Base-by-base conservation (phyloP, 768 basidiomycete genomes). In the Mycena metata region DNA sequence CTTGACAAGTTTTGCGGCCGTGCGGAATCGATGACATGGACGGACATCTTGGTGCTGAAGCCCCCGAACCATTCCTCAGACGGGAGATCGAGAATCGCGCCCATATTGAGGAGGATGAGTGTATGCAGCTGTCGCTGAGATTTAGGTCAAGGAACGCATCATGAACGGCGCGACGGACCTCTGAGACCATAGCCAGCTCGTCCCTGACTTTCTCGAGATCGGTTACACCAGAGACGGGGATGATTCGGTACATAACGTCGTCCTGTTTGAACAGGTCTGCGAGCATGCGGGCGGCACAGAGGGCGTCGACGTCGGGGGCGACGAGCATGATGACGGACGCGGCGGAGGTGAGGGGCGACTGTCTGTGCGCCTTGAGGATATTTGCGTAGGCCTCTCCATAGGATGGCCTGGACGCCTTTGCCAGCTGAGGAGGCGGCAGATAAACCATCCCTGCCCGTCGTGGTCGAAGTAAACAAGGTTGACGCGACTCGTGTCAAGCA, bases 11-110 rank as follows among this genome's bases (percentile, higher is more conserved):
- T 96, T 75, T 93, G 89, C 19, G 98, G 98, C 58, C 98, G 88
- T 21, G 91, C 89, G 4, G 97, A 95, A 80, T 99, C 98, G 80
- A 99, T 94, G 73, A 99, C 90, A 82, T 99, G 98, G 46, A 98
- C 86, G 3, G 86, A 89, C 60, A 95, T 83, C 24, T 83, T 82
- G 5, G 82, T 72, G 54, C 83, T 78, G 73, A 94, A 92, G 43
- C 89, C 88, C 56, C 94, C 94, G 75, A 96, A 92, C 91, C 92
- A 92, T 49, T 86, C 85, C 2, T 84, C 75, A 6, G 90, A 86
- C 11, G 94, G 87, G 6, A 99, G 85, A 69, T 98, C 96, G 39
- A 94, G 86, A 51, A 96, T 88, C 1, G 91, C 90, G 45, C 98
- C 98, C 83, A 99, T 93, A 72, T 97, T 97, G 55, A 99, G 80